Percentiles rank a stretch among this genome's conserved stretches.
Conservation (phyloP, 495 filamentous ascomycete species). For the Tuber magnatum region DNA sequence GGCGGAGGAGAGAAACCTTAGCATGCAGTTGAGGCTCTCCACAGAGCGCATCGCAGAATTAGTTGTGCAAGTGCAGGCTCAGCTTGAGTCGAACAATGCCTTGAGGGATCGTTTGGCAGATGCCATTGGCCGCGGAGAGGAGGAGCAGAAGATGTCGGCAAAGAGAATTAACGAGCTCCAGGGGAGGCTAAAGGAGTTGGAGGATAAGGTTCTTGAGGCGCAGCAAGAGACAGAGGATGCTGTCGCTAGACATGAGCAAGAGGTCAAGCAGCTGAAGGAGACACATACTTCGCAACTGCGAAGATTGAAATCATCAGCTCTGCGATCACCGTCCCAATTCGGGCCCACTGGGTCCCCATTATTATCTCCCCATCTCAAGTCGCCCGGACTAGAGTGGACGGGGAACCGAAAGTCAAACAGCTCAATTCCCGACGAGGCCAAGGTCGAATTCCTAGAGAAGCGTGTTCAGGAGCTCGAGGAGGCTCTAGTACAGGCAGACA, state of each 20-base stretch:
- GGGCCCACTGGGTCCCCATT: slow-evolving; percentile 54
- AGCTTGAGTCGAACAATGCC: slow-evolving; percentile 66
- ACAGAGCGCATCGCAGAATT: slow-evolving; percentile 71
- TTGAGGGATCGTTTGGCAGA: slow-evolving; percentile 74
- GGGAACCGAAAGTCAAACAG: slow-evolving; percentile 51
- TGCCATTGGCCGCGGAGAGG: slow-evolving; percentile 78
- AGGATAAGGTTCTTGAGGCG: slow-evolving; percentile 74
- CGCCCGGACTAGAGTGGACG: slow-evolving; percentile 44
- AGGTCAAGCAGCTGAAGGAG: slow-evolving; percentile 65
- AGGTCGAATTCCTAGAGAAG: slow-evolving; percentile 65
- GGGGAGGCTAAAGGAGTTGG: slow-evolving; percentile 64
- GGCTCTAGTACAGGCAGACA: slow-evolving; percentile 71
- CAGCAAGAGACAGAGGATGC: slow-evolving; percentile 82
- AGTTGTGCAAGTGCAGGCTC: slow-evolving; percentile 61
- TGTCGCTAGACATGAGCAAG: slow-evolving; percentile 75
- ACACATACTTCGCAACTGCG: slow-evolving; percentile 69
- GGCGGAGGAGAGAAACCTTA: slow-evolving; percentile 55
- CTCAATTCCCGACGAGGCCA: slow-evolving; percentile 52
- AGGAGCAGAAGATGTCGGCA: slow-evolving; percentile 70
- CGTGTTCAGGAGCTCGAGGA: slow-evolving; percentile 73
- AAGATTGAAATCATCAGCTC: slow-evolving; percentile 56
- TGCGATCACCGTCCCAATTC: slow-evolving; percentile 40
- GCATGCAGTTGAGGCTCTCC: slow-evolving; percentile 60
- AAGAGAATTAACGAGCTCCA: slow-evolving; percentile 77
- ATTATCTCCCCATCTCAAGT: slow-evolving; percentile 48